These are phyloP conservation scores for Eucalyptus guilfoylei DNA, from an alignment of 345 rosid genomes.

Conservation along the genomic window DNA sequence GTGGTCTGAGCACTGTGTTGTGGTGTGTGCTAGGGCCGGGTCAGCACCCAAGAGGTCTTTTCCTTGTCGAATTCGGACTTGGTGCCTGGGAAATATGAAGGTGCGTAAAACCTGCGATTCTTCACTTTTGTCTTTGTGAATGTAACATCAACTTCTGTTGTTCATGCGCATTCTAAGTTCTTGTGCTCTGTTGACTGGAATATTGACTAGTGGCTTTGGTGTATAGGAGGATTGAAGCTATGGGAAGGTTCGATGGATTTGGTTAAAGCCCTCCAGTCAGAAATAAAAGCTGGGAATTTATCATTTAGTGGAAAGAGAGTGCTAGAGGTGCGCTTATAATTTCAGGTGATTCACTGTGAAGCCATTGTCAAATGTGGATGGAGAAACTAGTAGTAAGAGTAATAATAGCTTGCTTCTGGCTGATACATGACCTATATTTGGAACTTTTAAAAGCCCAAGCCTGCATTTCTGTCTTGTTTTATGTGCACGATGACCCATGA, in stretches of 20 bases:
- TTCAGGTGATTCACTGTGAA: conserved; percentile 6
- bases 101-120: neutral
- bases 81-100: conserved; percentile 95
- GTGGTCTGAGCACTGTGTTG: neutral
- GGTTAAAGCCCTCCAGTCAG: conserved; percentile 57
- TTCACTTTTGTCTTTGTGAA: neutral
- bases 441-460: neutral
- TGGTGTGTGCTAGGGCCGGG: conserved; percentile 50
- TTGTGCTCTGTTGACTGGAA: neutral
- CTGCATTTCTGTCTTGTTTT: neutral
- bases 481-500: neutral
- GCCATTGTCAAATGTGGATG: neutral
- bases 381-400: neutral
- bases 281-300: conserved; percentile 31
- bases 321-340: conserved; percentile 57
- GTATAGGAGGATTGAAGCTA: conserved; percentile 82
- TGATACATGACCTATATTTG: neutral
- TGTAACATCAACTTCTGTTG: neutral
- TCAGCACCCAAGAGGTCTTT: conserved; percentile 73
- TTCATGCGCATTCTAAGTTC: neutral
- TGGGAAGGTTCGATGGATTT: conserved; percentile 99
- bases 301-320: conserved; percentile 56
- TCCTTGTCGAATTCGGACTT: conserved; percentile 83
- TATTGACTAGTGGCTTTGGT: neutral
- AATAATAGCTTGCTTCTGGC: neutral